Percentiles rank a stretch among this genome's conserved stretches.
phyloP scores from a whole-genome alignment of 2,329 filamentous ascomycete species.

The Sporothrix globosa region DNA sequence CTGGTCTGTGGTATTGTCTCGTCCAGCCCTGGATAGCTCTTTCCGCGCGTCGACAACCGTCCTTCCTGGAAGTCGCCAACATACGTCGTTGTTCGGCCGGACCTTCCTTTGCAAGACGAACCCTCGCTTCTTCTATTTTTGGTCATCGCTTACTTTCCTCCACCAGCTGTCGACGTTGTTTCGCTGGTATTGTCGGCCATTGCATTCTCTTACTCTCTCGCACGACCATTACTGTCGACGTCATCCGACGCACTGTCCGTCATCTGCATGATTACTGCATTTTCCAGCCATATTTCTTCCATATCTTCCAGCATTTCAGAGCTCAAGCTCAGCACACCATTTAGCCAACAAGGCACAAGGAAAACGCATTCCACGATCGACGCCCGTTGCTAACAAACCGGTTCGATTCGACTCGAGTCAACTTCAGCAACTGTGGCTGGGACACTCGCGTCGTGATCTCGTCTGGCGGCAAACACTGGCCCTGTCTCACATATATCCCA shows the following conservation, averaged over 20 bases:
- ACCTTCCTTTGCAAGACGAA: background rate
- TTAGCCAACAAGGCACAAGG: background rate
- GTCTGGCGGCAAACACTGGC: background rate
- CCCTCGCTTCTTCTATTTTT: background rate
- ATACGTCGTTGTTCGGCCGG: constrained; percentile 4
- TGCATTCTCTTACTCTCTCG: background rate
- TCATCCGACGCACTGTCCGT: too few species aligned
- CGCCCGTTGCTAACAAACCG: background rate
- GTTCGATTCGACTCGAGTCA: background rate
- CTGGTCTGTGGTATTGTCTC: background rate
- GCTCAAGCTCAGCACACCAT: background rate
- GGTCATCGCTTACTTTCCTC: background rate
- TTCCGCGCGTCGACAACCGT: background rate
- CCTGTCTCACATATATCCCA: background rate
- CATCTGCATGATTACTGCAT: background rate
- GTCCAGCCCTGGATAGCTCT: background rate
- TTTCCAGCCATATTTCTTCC: background rate
- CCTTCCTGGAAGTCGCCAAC: constrained; percentile 1
- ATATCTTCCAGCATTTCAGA: background rate
- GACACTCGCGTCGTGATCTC: background rate
- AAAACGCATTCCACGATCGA: background rate
- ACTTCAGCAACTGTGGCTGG: too few species aligned
- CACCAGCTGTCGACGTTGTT: background rate
- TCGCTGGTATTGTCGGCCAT: background rate
- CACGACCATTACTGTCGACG: too few species aligned